A percentile compares a stretch with the other conserved stretches of the same genome.
Evolutionary conservation across 164 flowering plant species (phyloP).

Genomic region (Euptelea pleiosperma): DNA sequence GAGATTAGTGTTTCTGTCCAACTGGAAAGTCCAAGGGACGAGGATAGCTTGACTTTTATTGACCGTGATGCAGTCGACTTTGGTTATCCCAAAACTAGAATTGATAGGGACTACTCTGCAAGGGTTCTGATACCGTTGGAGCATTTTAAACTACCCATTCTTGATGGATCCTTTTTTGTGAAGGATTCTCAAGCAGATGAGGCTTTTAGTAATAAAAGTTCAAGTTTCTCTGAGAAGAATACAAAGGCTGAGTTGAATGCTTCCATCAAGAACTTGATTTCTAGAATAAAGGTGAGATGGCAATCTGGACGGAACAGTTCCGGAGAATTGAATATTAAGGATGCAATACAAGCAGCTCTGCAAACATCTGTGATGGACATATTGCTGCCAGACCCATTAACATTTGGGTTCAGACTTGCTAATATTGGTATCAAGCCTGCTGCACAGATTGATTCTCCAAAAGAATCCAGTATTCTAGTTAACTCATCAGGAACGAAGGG

Average conservation of each 20-base stretch:
- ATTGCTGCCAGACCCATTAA: conserved; percentile 88
- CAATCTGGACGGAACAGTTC: conserved; percentile 92
- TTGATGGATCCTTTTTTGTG: conserved; percentile 72
- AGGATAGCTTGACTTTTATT: conserved; percentile 24
- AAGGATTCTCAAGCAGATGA: conserved; percentile 56
- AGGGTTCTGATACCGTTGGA: conserved; percentile 93
- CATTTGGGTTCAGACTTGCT: conserved; percentile 83
- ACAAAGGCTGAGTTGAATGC: conserved; percentile 83
- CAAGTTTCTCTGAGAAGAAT: conserved; percentile 63
- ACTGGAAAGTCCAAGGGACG: conserved; percentile 49
- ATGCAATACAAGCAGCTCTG: conserved; percentile 85
- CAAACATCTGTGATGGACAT: conserved; percentile 95
- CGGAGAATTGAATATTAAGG: conserved; percentile 88
- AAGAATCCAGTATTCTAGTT: conserved; percentile 19
- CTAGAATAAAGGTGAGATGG: conserved; percentile 91
- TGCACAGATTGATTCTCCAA: conserved; percentile 14
- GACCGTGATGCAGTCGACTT: conserved; percentile 45
- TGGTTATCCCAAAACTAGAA: conserved; percentile 84
- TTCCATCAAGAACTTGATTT: conserved; percentile 76
- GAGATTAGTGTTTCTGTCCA: conserved; percentile 81
- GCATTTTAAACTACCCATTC: conserved; percentile 90
- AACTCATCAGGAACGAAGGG: conserved; percentile 29
- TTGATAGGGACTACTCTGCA: conserved; percentile 89
- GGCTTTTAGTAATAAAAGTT: conserved; percentile 27
- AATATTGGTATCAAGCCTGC: conserved; percentile 22